These are phyloP conservation scores for Kwoniella botswanensis DNA, from an alignment of 768 basidiomycete species.

Conservation along the genomic window DNA sequence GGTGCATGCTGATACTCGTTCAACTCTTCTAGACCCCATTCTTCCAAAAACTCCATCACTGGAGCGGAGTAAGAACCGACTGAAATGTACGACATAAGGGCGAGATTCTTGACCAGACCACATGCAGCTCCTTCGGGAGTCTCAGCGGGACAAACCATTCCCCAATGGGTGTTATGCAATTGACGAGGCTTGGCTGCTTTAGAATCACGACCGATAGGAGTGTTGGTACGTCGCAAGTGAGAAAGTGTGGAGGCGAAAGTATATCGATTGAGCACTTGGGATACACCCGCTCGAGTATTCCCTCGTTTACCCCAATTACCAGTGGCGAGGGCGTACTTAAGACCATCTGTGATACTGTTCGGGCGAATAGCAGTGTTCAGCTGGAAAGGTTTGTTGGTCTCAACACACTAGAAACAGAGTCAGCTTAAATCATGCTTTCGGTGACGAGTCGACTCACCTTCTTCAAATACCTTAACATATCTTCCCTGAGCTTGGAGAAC, in stretches of 20 bases:
- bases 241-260: slow-evolving; percentile 98
- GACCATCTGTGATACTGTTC: slow-evolving; percentile 95
- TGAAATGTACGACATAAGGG: slow-evolving; percentile 96
- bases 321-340: slow-evolving; percentile 96
- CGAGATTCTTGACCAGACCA: slow-evolving; percentile 97
- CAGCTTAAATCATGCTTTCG: not conserved
- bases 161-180: slow-evolving; percentile 99
- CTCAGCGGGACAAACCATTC: slow-evolving; percentile 99
- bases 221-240: slow-evolving; percentile 96
- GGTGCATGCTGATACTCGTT: slow-evolving; percentile 87
- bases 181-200: slow-evolving; percentile 99
- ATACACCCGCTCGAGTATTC: slow-evolving; percentile 97
- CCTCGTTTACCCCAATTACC: slow-evolving; percentile 99
- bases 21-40: slow-evolving; percentile 94
- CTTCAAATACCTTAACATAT: slow-evolving; percentile 94
- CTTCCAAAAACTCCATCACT: slow-evolving; percentile 96
- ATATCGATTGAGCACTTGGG: slow-evolving; percentile 97
- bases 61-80: slow-evolving; percentile 95
- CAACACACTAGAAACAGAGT: slow-evolving; percentile 74
- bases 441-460: slow-evolving; percentile 67
- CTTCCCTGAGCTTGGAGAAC: slow-evolving; percentile 93
- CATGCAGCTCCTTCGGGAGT: slow-evolving; percentile 99
- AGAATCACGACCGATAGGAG: slow-evolving; percentile 95
- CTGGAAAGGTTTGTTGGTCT: slow-evolving; percentile 93
- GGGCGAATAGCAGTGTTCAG: slow-evolving; percentile 90